These are phyloP conservation scores for Prunus davidiana DNA, from an alignment of 306 rosid genomes.

Conservation along the genomic window DNA sequence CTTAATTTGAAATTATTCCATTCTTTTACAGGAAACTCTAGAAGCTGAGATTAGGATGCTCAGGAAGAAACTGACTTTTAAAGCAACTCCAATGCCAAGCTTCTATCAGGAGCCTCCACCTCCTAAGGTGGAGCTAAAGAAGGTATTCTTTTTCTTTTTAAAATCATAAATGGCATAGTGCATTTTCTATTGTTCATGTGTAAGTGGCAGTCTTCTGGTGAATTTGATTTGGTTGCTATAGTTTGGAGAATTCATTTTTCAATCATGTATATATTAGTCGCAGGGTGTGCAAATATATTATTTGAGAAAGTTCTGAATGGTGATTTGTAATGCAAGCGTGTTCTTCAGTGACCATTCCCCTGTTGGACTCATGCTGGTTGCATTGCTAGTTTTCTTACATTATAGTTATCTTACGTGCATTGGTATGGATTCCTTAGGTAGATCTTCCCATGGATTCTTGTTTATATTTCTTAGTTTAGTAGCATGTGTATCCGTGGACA, in stretches of 20 bases:
- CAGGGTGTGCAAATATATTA: neutral
- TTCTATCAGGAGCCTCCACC: slow-evolving; percentile 46
- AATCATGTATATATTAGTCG: neutral
- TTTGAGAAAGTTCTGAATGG: neutral
- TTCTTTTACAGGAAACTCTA: slow-evolving; percentile 68
- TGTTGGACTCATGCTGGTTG: neutral
- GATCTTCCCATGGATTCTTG: neutral
- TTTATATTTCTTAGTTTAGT: neutral
- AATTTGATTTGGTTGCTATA: neutral
- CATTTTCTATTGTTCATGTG: neutral
- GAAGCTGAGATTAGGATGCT: slow-evolving; percentile 40
- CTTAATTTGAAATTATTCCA: slow-evolving; percentile 10
- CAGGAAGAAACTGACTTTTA: slow-evolving; percentile 36
- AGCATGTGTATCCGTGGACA: neutral
- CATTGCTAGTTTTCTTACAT: neutral
- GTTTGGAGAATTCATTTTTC: neutral
- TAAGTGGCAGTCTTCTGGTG: neutral
- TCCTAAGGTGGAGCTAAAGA: slow-evolving; percentile 41
- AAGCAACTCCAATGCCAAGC: slow-evolving; percentile 47
- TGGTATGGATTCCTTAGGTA: neutral
- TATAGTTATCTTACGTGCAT: neutral
- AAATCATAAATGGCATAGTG: neutral
- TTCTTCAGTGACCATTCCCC: neutral
- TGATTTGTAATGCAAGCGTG: neutral
- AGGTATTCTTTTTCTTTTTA: slow-evolving; percentile 16